Conservation (phyloP, 2,329 filamentous ascomycete genomes). For the Ceratocystis papillata region DNA sequence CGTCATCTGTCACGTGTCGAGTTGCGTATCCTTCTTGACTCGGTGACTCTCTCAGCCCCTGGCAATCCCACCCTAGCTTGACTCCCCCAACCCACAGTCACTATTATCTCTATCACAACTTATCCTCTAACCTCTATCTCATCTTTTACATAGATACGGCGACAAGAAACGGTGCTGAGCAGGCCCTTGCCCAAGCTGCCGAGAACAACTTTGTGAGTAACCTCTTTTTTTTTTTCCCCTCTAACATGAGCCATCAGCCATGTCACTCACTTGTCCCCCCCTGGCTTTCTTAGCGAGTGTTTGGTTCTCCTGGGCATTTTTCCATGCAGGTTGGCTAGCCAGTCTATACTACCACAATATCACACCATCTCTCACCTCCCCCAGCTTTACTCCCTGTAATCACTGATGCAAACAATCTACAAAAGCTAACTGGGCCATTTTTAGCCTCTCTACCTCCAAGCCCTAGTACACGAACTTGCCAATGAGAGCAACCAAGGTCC, state of each 20-base stretch:
- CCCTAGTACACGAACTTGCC: constrained; percentile 85
- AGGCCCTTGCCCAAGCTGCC: constrained; percentile 84
- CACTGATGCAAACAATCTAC: background rate
- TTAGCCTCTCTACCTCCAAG: constrained; percentile 82
- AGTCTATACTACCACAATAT: background rate
- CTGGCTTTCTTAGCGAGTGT: background rate
- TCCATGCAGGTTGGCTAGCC: background rate
- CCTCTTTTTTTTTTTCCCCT: constrained; percentile 26
- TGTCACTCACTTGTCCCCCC: constrained; percentile 17
- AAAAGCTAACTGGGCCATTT: background rate
- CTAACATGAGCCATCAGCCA: too few species aligned
- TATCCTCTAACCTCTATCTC: constrained; percentile 16
- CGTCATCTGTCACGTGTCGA: constrained; percentile 23
- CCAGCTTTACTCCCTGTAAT: background rate
- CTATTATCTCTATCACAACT: background rate
- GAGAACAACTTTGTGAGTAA: constrained; percentile 82
- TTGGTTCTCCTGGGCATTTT: background rate
- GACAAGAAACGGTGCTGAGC: constrained; percentile 81
- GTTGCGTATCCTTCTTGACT: constrained; percentile 14
- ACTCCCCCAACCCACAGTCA: background rate
- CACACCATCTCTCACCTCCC: background rate
- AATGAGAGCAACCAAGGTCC: constrained; percentile 74
- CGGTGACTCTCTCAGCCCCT: background rate
- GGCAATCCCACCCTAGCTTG: too few species aligned
- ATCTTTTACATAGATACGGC: constrained; percentile 53